Base-by-base conservation (phyloP, 2,329 filamentous ascomycete species). In the Trichoderma guizhouense region DNA sequence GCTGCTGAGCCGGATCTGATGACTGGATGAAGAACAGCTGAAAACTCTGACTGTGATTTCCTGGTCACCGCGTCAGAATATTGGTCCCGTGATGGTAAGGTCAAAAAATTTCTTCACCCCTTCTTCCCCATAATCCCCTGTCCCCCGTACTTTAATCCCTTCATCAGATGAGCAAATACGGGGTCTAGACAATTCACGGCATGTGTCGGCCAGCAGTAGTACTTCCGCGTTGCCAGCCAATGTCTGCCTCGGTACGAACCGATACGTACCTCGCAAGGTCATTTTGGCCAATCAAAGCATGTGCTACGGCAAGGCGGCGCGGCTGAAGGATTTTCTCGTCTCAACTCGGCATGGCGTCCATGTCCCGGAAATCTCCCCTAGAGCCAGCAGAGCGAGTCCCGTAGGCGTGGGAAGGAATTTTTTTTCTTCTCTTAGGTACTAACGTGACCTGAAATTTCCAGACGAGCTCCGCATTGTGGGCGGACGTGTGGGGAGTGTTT, bases 91-190 rank as follows among this genome's bases (percentile, higher is more conserved):
- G 69, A 71, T 60, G 39, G 34, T 24, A 61, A 55, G 32, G 43
- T 36, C 55, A 53, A 53, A 53, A 62, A 39, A 24, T 66, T 67
- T 67, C 53, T 53, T 53, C 28, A 36, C 28, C 55, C 69, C 51
- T 58, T 65, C 36, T 58, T 47, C 69, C 62, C 69, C 69, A 28
- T 65, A 26, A 26, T 61, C 53, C 66, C 66, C 66, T 69, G 66
- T 53, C 30, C 57, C 66, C 66, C 66, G 66, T 69, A 69, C 60
- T 53, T 69, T 53, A 47, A 53, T 67, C 64, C 64, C 32, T 67
- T 67, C 64, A 67, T 69, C 66, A 69, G 66, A 69, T 69, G 66
- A 69, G 66, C 55, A 69, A 61, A 69, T 69, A 69, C 66, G 66
- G 66, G 66, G 66, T 51, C 53, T 47, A 47, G 36, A 69, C 58